phyloP scores from a whole-genome alignment of 768 basidiomycete genomes.

The Hortiboletus flavorubellus region DNA sequence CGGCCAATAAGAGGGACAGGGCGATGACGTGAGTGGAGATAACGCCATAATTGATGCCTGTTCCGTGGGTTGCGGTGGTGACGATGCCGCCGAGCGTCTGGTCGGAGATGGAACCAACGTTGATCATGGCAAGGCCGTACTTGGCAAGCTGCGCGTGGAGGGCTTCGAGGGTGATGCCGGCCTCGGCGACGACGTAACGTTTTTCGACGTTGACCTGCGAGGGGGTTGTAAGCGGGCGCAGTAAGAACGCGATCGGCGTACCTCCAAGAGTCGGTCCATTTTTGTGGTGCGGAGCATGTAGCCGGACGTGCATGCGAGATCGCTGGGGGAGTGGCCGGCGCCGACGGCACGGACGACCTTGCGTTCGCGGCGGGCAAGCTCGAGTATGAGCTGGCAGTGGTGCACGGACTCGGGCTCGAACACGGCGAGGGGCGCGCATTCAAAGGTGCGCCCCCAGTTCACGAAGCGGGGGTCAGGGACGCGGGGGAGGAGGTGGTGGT shows the following conservation, averaged over 20 bases:
- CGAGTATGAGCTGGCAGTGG: constrained; percentile 73
- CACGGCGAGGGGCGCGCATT: constrained; percentile 61
- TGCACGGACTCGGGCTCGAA: constrained; percentile 71
- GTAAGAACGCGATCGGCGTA: constrained; percentile 37
- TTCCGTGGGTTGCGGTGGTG: constrained; percentile 94
- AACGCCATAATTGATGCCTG: constrained; percentile 74
- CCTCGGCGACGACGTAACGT: constrained; percentile 65
- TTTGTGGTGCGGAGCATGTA: constrained; percentile 81
- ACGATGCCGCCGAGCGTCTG: constrained; percentile 92
- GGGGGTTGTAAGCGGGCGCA: neutral
- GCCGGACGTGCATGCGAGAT: constrained; percentile 85
- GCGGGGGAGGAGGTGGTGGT: too few relatives aligned
- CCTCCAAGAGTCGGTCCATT: constrained; percentile 72
- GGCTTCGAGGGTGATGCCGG: constrained; percentile 72
- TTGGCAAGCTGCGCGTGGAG: constrained; percentile 67
- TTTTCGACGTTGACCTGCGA: constrained; percentile 68
- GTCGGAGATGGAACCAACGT: constrained; percentile 94
- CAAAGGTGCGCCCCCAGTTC: constrained; percentile 87
- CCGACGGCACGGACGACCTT: constrained; percentile 79
- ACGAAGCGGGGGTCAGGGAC: constrained; percentile 41
- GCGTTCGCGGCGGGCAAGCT: constrained; percentile 72
- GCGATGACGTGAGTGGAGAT: constrained; percentile 79
- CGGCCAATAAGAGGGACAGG: constrained; percentile 72
- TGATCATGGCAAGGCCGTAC: constrained; percentile 79
- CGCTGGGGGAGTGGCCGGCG: constrained; percentile 90